Base-by-base conservation (phyloP, 306 rosid genomes). In the Trichosanthes cucumerina region DNA sequence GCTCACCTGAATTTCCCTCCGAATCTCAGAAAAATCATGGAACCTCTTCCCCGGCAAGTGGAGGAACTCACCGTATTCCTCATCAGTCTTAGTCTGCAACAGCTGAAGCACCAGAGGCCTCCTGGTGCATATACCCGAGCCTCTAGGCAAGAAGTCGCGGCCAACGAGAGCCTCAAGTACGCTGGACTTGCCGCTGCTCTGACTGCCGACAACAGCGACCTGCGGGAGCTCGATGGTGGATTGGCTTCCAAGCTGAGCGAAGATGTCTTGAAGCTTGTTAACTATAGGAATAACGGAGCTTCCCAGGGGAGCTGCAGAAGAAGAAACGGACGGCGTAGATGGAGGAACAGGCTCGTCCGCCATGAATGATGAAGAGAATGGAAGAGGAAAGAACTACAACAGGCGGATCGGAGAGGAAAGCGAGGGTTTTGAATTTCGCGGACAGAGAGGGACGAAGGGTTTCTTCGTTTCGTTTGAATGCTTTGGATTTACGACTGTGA, bases 141-240 rank as follows among this genome's bases (percentile, higher is more conserved):
- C 87, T 34, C 83, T 80, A 7, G 85, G 88, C 23, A 85, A 82
- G 63, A 85, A 85, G 77, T 85, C 88, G 21, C 83, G 88, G 36
- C 83, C 88, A 6, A 85, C 85, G 6, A 85, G 83, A 2, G 88
- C 83, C 47, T 85, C 88, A 18, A 85, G 85, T 1, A 82, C 85
- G 60, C 85, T 85, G 14, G 85, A 85, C n/a, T 82, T 85, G 21
- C 85, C 83, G 44, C 88, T 85, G 60, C 88, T 85, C 49, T 85
- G 85, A 60, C 85, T 85, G 9, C 88, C 88, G 6, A 85, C 79
- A 2, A 82, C 88, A 26, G 85, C 83, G 39, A 85, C 85, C 41
- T 79, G 79, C 1, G 88, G 85, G 71, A 85, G 81, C 70, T 80
- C 81, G 34, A 85, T 82, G 7, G 79, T 43, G 12, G 81, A 50